Evolutionary conservation across 129 eudicot species (phyloP), one percentile per base, ranked within the genome.

Genomic region (Flaveria bidentis): DNA sequence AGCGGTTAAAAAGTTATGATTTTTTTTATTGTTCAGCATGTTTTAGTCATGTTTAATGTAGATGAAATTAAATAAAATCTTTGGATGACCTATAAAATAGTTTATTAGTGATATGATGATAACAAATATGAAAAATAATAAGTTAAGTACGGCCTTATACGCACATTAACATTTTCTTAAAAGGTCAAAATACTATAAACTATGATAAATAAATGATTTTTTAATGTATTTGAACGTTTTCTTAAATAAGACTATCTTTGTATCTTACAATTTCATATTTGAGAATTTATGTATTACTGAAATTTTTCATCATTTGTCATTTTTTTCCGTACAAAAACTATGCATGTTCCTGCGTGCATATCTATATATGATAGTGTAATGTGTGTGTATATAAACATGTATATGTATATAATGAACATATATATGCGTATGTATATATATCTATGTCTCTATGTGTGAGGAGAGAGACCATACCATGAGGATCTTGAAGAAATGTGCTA

Each of bases 391-490:
- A 33, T 33, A 1, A 4, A 33, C 1, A 36, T 33, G 6, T 33
- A 3, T 4, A 33, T 33, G 5, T 30, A 30, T 30, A 30, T n/a
- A n/a, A n/a, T 30, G 6, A 15, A 16, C 6, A 36, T 25, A 1
- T 47, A 0, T 51, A 14, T 69, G 2, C 49, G 18, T 26, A 22
- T 44, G 9, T 28, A 36, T 73, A 16, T 57, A 8, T 73, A 6
- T 73, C 22, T 5, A n/a, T 7, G 20, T 17, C 2, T 55, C 12
- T 18, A 15, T 10, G 15, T 15, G 20, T 16, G 69, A 28, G 6
- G 42, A 30, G 3, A 47, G 45, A 64, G 61, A 74, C 26, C 71
- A 30, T 80, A 80, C 84, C 84, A 67, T 68, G 15, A 68, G 30
- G 28, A 71, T 47, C 16, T 62, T 60, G 61, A 33, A 60, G 30